Evolutionary conservation across 768 basidiomycete genomes (phyloP), one percentile per base, ranked within the genome.

Genomic region (Pleurotus djamor): DNA sequence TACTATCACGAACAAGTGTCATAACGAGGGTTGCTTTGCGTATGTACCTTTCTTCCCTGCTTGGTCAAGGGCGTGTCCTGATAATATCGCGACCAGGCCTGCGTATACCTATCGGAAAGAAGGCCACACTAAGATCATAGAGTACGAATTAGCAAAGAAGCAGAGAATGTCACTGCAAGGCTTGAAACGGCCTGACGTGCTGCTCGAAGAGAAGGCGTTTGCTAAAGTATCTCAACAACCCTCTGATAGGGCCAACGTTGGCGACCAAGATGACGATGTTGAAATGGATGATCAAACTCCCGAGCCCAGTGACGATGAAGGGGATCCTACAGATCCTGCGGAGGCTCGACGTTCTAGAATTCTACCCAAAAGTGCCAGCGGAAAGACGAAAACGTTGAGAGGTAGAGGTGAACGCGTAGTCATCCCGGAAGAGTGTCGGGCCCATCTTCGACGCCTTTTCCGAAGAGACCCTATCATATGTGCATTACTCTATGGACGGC

Each of bases 31-130:
- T 61, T 98, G 97, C 76, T 80, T 76, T 59, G 92, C 89, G 94
- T 95, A 69, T n/a, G 41, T 17, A 48, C 14, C 34, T 32, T 8
- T 43, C 7, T 41, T 55, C 49, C 59, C 62, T 43, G 32, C 51
- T 32, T 5, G 57, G n/a, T 43, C 62, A 33, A 12, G 64, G 41
- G 52, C 45, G 37, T 60, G 17, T 38, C 38, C 63, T 35, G 49
- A 33, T 59, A 41, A 17, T 41, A 6, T 16, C n/a, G 21, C 50
- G 63, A 41, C 2, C 63, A 96, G 94, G 33, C 73, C 82, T 64
- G 87, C 83, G 2, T 95, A 92, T 69, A 93, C 94, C 0, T 94
- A 91, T 74, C 89, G 96, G 56, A 98, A 94, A 72, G 97, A 99
- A 68, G 94, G 92, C 0, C 81, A 91, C 71, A 93, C 91, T 52